Evolutionary conservation across 164 flowering plant species (phyloP), one percentile per base, ranked within the genome.

Genomic region (Tinospora cordifolia): DNA sequence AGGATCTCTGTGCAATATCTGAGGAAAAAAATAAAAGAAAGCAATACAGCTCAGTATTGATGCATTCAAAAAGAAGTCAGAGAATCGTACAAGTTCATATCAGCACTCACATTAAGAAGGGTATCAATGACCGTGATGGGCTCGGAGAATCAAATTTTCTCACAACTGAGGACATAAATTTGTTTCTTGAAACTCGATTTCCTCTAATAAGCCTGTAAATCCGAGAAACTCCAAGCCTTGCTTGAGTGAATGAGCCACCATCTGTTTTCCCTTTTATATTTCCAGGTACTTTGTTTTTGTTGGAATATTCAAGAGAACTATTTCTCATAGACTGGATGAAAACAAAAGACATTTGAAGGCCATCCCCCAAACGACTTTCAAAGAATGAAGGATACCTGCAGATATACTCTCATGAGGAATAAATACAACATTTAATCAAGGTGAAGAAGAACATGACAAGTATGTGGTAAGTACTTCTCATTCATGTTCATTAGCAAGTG

Each of bases 291-390:
- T 81, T 88, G 25, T 79, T 85, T 26, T 74, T 73, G 71, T 83
- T 81, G n/a, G 74, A 65, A 72, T 74, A 65, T 60, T 77, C 87
- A 77, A 69, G 47, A 44, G 73, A 72, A 72, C 63, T 68, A 1
- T 51, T 68, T 69, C 63, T 71, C 68, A 88, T 77, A 41, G 90
- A 83, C 71, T 84, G 89, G 46, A 92, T 87, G 79, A 95, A 95
- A 47, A 54, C 66, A 79, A 90, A 95, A 64, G 99, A 95, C 87
- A 87, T 81, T 76, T 92, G 99, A 75, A 95, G 96, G 63, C 99
- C 99, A 87, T 95, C 99, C 27, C 99, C 98, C 72, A 95, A 80
- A 44, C 99, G 95, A 77, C 92, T 95, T 76, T 95, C 99, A 70
- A 89, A 90, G 72, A 95, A 92, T 19, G 96, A 80, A 68, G 97